These are phyloP conservation scores for Solanum lycopersicoides DNA, from an alignment of 257 asterid genomes.

Conservation along the genomic window DNA sequence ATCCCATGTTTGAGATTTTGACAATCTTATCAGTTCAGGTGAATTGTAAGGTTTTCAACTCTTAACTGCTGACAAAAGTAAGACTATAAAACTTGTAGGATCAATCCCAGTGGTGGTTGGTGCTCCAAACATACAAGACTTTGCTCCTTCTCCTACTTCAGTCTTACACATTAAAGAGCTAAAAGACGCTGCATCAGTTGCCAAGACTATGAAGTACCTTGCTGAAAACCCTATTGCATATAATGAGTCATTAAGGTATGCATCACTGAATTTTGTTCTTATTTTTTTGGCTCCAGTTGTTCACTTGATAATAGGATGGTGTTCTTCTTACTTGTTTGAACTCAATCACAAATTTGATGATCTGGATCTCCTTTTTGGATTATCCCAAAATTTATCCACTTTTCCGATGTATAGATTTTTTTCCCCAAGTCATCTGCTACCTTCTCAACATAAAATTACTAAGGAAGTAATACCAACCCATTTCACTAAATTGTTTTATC, in stretches of 20 bases:
- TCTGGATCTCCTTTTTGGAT: neutral
- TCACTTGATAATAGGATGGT: neutral
- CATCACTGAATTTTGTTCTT: neutral
- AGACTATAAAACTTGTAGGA: conserved; percentile 29
- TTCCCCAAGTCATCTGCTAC: neutral
- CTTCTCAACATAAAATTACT: neutral
- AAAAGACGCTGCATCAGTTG: conserved; percentile 51
- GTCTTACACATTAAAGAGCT: conserved; percentile 69
- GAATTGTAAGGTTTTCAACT: neutral
- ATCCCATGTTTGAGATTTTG: neutral
- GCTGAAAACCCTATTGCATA: conserved; percentile 62
- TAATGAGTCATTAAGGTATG: conserved; percentile 70
- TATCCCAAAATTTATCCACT: neutral
- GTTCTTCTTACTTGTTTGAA: neutral
- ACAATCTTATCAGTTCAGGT: neutral
- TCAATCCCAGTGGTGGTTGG: conserved; percentile 88
- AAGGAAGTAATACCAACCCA: neutral
- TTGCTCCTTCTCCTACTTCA: conserved; percentile 70
- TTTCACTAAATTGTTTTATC: neutral
- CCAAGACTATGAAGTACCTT: conserved; percentile 77
- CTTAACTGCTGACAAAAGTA: neutral
- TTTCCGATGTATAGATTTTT: neutral
- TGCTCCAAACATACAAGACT: conserved; percentile 90
- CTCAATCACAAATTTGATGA: neutral
- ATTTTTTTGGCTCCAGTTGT: neutral